Percentiles rank a stretch among this genome's conserved stretches.
These are phyloP conservation scores for Cyberlindnera subsufficiens DNA, from an alignment of 805 yeast genomes.

Conservation along the genomic window DNA sequence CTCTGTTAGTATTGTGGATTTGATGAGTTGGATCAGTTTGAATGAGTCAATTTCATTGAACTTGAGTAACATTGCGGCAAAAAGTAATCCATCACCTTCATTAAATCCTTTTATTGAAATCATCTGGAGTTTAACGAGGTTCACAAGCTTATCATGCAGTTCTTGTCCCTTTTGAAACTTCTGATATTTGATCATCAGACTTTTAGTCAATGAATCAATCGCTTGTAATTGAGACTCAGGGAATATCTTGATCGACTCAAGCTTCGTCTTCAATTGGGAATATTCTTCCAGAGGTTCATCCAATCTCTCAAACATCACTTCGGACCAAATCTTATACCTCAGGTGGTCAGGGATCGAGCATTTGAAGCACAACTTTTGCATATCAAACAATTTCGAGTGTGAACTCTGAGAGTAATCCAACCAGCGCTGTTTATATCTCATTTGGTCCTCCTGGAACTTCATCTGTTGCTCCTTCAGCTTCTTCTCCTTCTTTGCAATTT, in stretches of 20 bases:
- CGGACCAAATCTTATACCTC: constrained; percentile 18
- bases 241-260: constrained; percentile 23
- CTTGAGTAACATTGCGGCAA: constrained; percentile 19
- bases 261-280: constrained; percentile 29
- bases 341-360: constrained; percentile 19
- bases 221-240: constrained; percentile 27
- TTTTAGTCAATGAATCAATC: constrained; percentile 4
- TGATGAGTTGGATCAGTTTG: constrained; percentile 15
- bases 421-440: constrained; percentile 17
- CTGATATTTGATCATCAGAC: constrained; percentile 9
- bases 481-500: constrained; percentile 16
- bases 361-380: constrained; percentile 19
- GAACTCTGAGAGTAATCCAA: constrained; percentile 15
- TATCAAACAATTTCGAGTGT: constrained; percentile 10
- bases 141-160: constrained; percentile 18
- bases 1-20: constrained; percentile 13
- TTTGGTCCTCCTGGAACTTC: constrained; percentile 2
- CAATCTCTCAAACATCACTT: constrained; percentile 6
- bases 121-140: constrained; percentile 28
- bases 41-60: constrained; percentile 18
- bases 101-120: constrained; percentile 30
- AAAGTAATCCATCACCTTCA: constrained; percentile 29
- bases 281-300: constrained; percentile 27
- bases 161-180: constrained; percentile 13
- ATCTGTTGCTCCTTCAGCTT: constrained; percentile 6